Conservation (phyloP, 352 stramenopile genomes). For the Globisporangium parvum region DNA sequence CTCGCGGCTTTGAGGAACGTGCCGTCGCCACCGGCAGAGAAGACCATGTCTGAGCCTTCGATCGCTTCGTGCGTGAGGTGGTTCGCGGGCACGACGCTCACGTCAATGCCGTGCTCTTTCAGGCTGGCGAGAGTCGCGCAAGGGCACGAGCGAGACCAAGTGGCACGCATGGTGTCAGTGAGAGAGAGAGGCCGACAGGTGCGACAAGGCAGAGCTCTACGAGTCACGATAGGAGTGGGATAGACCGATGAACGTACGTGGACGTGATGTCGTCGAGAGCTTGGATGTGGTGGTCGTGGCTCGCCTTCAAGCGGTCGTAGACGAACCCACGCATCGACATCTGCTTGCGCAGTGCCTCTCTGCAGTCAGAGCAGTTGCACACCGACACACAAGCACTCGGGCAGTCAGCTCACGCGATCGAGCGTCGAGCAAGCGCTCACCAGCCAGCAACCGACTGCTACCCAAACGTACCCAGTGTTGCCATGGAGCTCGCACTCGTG, state of each 20-base stretch:
- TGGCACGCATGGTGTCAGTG: too few relatives aligned
- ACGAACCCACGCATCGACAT: constrained; percentile 89
- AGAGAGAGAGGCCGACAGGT: too few relatives aligned
- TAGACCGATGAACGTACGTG: constrained; percentile 22
- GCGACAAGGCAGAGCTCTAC: too few relatives aligned
- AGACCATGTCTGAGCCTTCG: constrained; percentile 80
- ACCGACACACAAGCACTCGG: not conserved
- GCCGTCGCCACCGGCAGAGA: constrained; percentile 79
- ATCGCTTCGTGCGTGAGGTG: constrained; percentile 76
- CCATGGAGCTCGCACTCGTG: constrained; percentile 79
- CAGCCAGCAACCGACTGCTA: constrained; percentile 6
- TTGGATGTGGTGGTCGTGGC: constrained; percentile 82
- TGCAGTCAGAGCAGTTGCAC: constrained; percentile 15
- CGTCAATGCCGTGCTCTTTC: constrained; percentile 59
- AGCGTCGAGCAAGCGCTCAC: not conserved
- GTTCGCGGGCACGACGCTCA: constrained; percentile 71
- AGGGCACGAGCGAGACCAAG: too few relatives aligned
- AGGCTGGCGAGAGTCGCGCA: constrained; percentile 28
- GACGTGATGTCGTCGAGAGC: constrained; percentile 81
- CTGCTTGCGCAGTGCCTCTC: constrained; percentile 84
- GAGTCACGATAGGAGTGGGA: too few relatives aligned
- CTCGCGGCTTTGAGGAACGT: constrained; percentile 86
- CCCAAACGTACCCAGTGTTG: constrained; percentile 55
- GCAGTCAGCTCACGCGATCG: constrained; percentile 1
- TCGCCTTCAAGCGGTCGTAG: constrained; percentile 81